These are phyloP conservation scores for Irineochytrium annulatum DNA, from an alignment of 192 early-diverging fungal genomes.

Conservation along the genomic window DNA sequence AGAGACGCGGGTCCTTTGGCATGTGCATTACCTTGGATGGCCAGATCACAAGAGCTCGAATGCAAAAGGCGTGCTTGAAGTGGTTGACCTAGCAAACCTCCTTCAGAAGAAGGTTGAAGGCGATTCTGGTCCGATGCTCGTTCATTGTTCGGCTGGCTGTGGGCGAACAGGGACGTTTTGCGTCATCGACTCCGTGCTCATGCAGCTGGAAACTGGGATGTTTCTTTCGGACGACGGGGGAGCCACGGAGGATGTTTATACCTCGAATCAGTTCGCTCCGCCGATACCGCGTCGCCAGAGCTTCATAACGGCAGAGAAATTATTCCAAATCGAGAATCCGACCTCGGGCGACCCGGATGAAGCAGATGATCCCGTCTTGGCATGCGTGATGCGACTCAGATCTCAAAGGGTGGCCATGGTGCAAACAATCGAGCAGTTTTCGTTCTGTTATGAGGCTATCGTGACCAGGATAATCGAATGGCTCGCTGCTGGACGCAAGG, in stretches of 20 bases:
- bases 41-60: constrained; percentile 66
- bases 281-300: too few species aligned
- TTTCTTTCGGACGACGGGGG: neutral
- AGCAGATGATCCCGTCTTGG: constrained; percentile 30
- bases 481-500: constrained; percentile 2
- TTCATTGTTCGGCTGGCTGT: constrained; percentile 58
- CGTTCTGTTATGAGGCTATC: constrained; percentile 56
- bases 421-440: constrained; percentile 55
- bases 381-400: constrained; percentile 39
- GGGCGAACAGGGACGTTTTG: constrained; percentile 56
- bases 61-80: constrained; percentile 29
- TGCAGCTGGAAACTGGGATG: constrained; percentile 23
- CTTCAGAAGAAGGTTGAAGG: constrained; percentile 21
- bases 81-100: constrained; percentile 42
- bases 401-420: constrained; percentile 47
- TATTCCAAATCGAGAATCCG: neutral
- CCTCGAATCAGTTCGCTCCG: neutral
- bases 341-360: constrained; percentile 1
- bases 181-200: constrained; percentile 38
- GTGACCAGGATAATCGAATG: constrained; percentile 39
- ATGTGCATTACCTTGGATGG: constrained; percentile 78
- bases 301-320: neutral
- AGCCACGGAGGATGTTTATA: neutral
- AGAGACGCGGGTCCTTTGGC: constrained; percentile 45
- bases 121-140: constrained; percentile 42